Evolutionary conservation across 306 rosid genomes (phyloP).

Genomic region (Astragalus glycyphyllos): DNA sequence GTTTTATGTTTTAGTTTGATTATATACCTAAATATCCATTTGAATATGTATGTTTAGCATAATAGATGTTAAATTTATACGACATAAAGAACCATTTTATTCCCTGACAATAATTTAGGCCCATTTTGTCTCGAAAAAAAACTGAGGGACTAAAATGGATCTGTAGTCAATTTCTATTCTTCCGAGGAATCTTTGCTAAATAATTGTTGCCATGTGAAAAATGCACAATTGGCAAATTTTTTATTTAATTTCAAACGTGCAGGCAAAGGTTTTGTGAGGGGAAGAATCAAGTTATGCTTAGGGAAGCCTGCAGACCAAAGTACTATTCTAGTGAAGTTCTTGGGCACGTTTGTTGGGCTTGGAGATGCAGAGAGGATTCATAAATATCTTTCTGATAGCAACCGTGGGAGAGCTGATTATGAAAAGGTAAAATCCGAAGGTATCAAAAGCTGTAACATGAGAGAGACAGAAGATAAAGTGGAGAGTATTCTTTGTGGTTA

Average conservation of each 20-base stretch:
- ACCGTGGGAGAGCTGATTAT: conserved; percentile 48
- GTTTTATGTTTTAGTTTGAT: conserved; percentile 19
- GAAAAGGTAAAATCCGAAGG: conserved; percentile 49
- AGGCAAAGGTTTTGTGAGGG: conserved; percentile 85
- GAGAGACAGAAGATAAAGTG: conserved; percentile 45
- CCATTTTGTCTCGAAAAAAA: too few relatives aligned
- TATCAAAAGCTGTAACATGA: conserved; percentile 31
- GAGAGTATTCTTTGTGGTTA: conserved; percentile 80
- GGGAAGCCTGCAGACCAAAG: conserved; percentile 69
- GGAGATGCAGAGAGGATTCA: conserved; percentile 63
- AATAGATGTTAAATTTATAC: background rate
- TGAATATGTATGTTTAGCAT: conserved; percentile 27
- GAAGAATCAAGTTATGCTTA: conserved; percentile 72
- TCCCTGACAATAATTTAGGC: too few relatives aligned
- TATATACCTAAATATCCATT: conserved; percentile 3
- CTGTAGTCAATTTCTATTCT: too few relatives aligned
- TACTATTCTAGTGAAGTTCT: conserved; percentile 57
- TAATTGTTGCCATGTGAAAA: conserved; percentile 39
- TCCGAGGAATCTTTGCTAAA: conserved; percentile 18
- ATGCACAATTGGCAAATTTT: conserved; percentile 29
- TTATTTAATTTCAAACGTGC: conserved; percentile 41
- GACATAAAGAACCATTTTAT: too few relatives aligned
- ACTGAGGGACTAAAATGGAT: too few relatives aligned
- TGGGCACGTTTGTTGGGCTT: conserved; percentile 60
- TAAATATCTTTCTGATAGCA: conserved; percentile 51